Conservation (phyloP, 768 basidiomycete genomes). For the Termitomyces sp. region DNA sequence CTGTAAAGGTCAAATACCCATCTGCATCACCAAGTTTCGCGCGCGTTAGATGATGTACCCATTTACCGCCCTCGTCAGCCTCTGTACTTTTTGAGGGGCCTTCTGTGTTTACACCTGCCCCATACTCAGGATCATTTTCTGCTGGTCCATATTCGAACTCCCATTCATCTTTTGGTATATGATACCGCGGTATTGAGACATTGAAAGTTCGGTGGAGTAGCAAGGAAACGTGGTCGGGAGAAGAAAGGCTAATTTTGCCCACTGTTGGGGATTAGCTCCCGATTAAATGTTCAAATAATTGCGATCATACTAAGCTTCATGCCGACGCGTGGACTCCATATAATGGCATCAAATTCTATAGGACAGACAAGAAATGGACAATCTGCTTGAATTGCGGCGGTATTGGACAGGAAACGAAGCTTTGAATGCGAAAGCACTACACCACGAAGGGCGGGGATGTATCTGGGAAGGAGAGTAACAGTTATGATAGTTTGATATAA, state of each 20-base stretch:
- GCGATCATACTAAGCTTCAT: slow-evolving; percentile 66
- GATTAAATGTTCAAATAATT: background rate
- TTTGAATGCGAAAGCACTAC: slow-evolving; percentile 87
- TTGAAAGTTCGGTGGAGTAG: slow-evolving; percentile 93
- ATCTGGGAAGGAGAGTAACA: slow-evolving; percentile 44
- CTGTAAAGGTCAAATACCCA: slow-evolving; percentile 76
- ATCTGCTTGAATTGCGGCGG: slow-evolving; percentile 70
- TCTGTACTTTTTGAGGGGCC: slow-evolving; percentile 22
- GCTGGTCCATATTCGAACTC: slow-evolving; percentile 83
- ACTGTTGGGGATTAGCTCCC: slow-evolving; percentile 35
- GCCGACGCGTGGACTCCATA: slow-evolving; percentile 86
- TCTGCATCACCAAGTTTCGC: slow-evolving; percentile 64
- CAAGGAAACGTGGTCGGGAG: slow-evolving; percentile 89
- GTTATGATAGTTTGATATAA: background rate
- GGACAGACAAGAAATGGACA: slow-evolving; percentile 81
- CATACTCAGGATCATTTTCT: slow-evolving; percentile 77
- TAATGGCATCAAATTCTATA: slow-evolving; percentile 75
- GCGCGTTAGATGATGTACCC: slow-evolving; percentile 74
- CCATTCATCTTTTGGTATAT: slow-evolving; percentile 80
- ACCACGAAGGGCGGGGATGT: slow-evolving; percentile 82
- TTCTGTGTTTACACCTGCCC: slow-evolving; percentile 27
- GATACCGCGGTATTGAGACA: slow-evolving; percentile 88
- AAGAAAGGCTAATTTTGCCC: slow-evolving; percentile 85
- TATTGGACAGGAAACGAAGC: slow-evolving; percentile 58
- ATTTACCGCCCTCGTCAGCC: slow-evolving; percentile 59